Evolutionary conservation across 495 filamentous ascomycete species (phyloP), one percentile per base, ranked within the genome.

Genomic region (Zalerion maritima): DNA sequence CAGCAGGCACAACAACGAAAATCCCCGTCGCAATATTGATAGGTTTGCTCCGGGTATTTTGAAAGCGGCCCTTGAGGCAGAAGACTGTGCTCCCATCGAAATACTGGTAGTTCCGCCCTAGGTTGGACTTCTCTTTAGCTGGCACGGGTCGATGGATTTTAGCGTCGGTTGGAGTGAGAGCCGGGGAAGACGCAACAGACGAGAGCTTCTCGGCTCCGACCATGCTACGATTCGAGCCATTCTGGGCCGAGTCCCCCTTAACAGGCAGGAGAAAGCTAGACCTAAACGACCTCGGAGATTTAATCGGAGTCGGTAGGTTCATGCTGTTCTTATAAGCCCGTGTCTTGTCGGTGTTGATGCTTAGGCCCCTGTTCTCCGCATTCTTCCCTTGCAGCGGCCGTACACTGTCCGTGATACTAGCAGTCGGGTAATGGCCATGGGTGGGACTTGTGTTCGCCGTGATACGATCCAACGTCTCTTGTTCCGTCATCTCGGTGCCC

Each of bases 61-160:
- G 81, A 15, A 83, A 60, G 37, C 89, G 65, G 18, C 89, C 89
- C 13, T 81, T 75, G 30, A 77, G 69, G 52, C 73, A 91, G 53
- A 96, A 97, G 20, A 81, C 59, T 1, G 81, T 94, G 38, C 94
- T 94, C 21, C 91, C 89, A 21, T 73, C 64, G 43, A 93, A 94
- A 54, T 94, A 92, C 50, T 96, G 69, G 50, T 81, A 81, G 43
- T 94, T 94, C 35, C 64, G 71, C 24, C 77, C 80, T 21, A 69
- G 41, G 9, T 67, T 62, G 11, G 47, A 33, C 18, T 49, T 57
- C 9, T 53, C 33, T 19, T 55, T 50, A n/a, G n/a, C n/a, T 35
- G 45, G 25, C 34, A 42, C 33, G 47, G 48, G 18, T 41, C 41
- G 41, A 18, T 35, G 30, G 11, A 34, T 40, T 34, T 43, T 40